A percentile compares a stretch with the other conserved stretches of the same genome.
Evolutionary conservation across 306 rosid genomes (phyloP).

Genomic region (Trichosanthes cucumerina): DNA sequence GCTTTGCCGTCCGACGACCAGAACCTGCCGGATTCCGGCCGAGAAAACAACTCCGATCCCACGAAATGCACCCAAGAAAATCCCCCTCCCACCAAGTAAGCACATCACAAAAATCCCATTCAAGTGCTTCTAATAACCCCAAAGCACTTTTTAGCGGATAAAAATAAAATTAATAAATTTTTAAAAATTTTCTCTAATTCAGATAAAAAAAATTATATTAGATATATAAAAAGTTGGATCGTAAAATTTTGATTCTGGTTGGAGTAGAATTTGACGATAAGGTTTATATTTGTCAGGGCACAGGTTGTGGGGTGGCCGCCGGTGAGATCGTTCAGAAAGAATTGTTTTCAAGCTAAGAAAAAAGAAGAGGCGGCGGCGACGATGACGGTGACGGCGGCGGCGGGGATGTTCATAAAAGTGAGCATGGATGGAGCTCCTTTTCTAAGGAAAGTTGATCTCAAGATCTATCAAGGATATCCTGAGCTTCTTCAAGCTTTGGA

Average conservation of each 20-base stretch:
- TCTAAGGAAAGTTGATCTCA: conserved; percentile 35
- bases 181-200: no score
- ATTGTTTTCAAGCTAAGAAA: conserved; percentile 21
- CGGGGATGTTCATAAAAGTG: conserved; percentile 25
- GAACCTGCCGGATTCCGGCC: not conserved
- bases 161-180: no score
- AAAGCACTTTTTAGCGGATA: not conserved
- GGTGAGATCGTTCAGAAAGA: conserved; percentile 27
- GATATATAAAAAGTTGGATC: no score
- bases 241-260: no score
- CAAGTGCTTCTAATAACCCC: not conserved
- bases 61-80: not conserved
- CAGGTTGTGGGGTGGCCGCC: conserved; percentile 57
- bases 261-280: not conserved
- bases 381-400: not conserved
- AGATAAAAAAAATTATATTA: no score
- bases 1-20: conserved; percentile 9
- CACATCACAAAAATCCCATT: not conserved
- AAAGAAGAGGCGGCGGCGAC: not conserved
- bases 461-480: conserved; percentile 28
- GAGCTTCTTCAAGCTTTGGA: conserved; percentile 38
- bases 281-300: conserved; percentile 13
- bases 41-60: not conserved
- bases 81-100: conserved; percentile 40
- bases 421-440: conserved; percentile 58